Base-by-base conservation (phyloP, 169 alveolate genomes). In the Cryptosporidium baileyi region DNA sequence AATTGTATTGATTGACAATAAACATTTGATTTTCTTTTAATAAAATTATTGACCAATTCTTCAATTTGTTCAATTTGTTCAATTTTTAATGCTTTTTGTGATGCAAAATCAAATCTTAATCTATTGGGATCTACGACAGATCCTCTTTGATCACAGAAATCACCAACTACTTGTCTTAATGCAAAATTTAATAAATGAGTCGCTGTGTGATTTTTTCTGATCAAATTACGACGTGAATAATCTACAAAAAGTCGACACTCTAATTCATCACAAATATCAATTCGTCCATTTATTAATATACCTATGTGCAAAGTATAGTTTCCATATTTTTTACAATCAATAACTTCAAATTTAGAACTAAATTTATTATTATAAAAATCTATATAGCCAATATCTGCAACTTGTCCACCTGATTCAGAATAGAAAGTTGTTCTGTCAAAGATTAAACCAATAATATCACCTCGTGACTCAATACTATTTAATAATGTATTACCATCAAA, bases 171-270 rank as follows among this genome's bases (percentile, higher is more conserved):
- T 22, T 44, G 63, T 45, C 97, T 80, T 17, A 96, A 80, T 28
- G 95, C 96, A 80, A 88, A 94, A 82, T 94, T 95, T 60, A 96
- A 89, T 54, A 96, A 61, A 90, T 96, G 98, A 9, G 98, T 95
- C 2, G 95, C 96, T 0, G 97, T 94, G 93, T 96, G 98, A 88
- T 96, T 95, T 85, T 95, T 94, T 34, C 96, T 97, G 22, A 93
- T 91, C 60, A 89, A 80, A 28, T 91, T 91, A n/a, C 98, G 91
- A 22, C 98, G 90, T 28, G 80, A 90, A 89, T 90, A 93, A 85
- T 94, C 93, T 24, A 93, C 96, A 15, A 34, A 54, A 17, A 93
- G 32, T 22, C 32, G 19, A 17, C 54, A 88, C 11, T 82, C 61
- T 3, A 88, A 63, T 38, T 43, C 74, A 34, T 67, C 89, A 22